These are phyloP conservation scores for Solanum clarkiae DNA, from an alignment of 257 asterid species.

Conservation along the genomic window DNA sequence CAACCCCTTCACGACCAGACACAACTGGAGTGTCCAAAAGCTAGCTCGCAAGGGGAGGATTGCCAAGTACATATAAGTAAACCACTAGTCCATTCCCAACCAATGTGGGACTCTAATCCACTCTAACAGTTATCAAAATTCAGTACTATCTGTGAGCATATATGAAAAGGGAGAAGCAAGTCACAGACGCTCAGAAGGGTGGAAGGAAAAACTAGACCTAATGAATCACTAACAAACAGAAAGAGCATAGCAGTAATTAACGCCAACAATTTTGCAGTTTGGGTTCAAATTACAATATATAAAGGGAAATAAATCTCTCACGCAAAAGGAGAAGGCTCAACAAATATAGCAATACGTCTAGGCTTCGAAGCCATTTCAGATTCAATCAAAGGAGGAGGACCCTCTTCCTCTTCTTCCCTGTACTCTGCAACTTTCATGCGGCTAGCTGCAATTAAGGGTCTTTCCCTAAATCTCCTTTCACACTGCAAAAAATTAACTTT, in stretches of 20 bases:
- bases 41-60: no score
- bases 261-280: background rate
- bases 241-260: background rate
- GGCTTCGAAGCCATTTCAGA: conserved; percentile 53
- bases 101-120: no score
- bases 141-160: background rate
- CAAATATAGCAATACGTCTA: conserved; percentile 88
- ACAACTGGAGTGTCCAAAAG: no score
- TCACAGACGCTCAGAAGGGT: background rate
- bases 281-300: background rate
- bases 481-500: conserved; percentile 18
- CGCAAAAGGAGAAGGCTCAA: conserved; percentile 99
- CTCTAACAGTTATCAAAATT: background rate
- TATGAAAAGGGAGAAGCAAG: background rate
- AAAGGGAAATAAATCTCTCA: conserved; percentile 26
- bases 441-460: conserved; percentile 23
- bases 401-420: conserved; percentile 44
- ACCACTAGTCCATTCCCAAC: no score
- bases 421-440: conserved; percentile 38
- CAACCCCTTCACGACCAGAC: no score
- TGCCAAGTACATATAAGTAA: no score
- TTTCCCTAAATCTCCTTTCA: background rate
- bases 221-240: background rate
- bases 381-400: conserved; percentile 48
- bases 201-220: background rate